These are phyloP conservation scores for Isoetes taiwanensis DNA, from an alignment of 75 land plant genomes.

Conservation along the genomic window DNA sequence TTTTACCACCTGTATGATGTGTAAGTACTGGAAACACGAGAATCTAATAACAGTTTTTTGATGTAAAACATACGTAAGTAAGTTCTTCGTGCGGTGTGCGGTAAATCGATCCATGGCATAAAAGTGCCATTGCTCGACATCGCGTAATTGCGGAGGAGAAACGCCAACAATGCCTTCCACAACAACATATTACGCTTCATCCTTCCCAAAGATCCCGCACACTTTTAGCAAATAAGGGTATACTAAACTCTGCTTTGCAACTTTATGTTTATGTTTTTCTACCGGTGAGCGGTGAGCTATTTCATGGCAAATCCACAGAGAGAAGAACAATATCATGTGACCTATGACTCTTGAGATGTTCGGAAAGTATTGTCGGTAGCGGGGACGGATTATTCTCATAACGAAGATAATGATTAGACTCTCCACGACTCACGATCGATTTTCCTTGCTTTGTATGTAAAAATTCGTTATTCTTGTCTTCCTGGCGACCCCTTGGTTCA, in stretches of 20 bases:
- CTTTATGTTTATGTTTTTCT: constrained; percentile 67
- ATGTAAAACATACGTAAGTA: too few species aligned
- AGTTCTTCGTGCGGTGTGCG: too few species aligned
- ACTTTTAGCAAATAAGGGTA: constrained; percentile 73
- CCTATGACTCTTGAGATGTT: constrained; percentile 94
- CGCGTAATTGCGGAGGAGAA: constrained; percentile 74
- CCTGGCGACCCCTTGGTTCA: constrained; percentile 98
- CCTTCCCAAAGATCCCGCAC: constrained; percentile 46
- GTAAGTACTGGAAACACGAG: too few species aligned
- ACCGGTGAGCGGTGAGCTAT: constrained; percentile 95
- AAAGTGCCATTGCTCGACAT: constrained; percentile 90
- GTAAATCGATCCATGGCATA: constrained; percentile 62
- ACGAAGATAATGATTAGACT: constrained; percentile 77
- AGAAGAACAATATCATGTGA: constrained; percentile 98
- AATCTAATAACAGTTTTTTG: too few species aligned
- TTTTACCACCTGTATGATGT: constrained; percentile 67
- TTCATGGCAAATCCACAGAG: constrained; percentile 98
- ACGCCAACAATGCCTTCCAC: constrained; percentile 43
- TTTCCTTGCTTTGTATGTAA: constrained; percentile 84
- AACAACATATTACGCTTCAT: constrained; percentile 23
- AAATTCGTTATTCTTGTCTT: constrained; percentile 95
- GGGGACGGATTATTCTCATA: constrained; percentile 90
- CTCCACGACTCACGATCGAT: constrained; percentile 94
- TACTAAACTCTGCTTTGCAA: constrained; percentile 60
- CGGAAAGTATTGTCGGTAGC: constrained; percentile 96